Conservation (phyloP, 768 basidiomycete species). For the Xanthoconium stramineum region DNA sequence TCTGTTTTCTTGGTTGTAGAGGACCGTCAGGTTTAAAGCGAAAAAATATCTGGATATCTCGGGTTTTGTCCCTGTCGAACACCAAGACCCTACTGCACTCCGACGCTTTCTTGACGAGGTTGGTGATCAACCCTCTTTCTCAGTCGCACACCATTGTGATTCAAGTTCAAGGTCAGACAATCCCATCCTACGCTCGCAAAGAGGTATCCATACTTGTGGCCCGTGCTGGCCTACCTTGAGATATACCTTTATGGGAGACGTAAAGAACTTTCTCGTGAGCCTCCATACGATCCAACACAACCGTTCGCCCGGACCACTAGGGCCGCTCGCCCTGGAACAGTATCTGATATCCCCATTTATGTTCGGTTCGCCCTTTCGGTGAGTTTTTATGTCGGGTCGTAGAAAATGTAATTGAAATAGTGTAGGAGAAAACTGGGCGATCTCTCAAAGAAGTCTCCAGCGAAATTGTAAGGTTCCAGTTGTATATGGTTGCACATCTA, state of each 20-base stretch:
- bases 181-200: constrained; percentile 6
- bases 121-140: background rate
- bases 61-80: constrained; percentile 1
- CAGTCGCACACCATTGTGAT: background rate
- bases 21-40: background rate
- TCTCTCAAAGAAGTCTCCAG: background rate
- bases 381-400: background rate
- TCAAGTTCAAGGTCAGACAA: constrained; percentile 8
- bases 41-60: background rate
- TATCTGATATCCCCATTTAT: constrained; percentile 10
- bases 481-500: background rate
- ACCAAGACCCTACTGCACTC: constrained; percentile 7
- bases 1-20: constrained; percentile 1
- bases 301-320: background rate
- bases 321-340: background rate
- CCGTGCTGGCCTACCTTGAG: constrained; percentile 14
- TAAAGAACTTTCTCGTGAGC: too few relatives aligned
- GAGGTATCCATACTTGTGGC: constrained; percentile 16
- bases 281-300: too few relatives aligned
- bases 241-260: constrained; percentile 5
- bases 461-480: background rate
- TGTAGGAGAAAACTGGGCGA: constrained; percentile 10
- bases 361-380: constrained; percentile 6
- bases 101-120: constrained; percentile 15
- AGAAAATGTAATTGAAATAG: background rate